phyloP scores from a whole-genome alignment of 2,329 filamentous ascomycete genomes.

The Tolypocladium ophioglossoides region DNA sequence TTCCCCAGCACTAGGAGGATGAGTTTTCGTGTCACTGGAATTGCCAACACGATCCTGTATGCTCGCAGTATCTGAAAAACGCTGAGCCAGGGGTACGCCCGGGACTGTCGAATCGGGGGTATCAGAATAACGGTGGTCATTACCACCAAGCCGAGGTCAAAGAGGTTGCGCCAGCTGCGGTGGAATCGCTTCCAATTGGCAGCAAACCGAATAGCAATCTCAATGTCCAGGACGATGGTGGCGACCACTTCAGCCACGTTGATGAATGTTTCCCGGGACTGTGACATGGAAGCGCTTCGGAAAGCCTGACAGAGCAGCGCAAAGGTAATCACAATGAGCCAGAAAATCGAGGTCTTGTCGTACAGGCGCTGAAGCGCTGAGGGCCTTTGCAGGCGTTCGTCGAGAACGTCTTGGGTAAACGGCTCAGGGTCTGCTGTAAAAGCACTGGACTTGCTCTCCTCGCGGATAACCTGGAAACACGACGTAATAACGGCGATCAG shows the following conservation, averaged over 20 bases:
- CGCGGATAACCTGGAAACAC: constrained; percentile 94
- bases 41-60: constrained; percentile 83
- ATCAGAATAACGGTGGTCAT: constrained; percentile 79
- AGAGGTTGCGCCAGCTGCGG: constrained; percentile 59
- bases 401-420: constrained; percentile 22
- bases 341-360: constrained; percentile 62
- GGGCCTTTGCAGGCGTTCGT: constrained; percentile 22
- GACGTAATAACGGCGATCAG: constrained; percentile 95
- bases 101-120: constrained; percentile 64
- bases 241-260: constrained; percentile 61
- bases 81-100: constrained; percentile 78
- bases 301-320: constrained; percentile 72
- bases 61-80: constrained; percentile 87
- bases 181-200: constrained; percentile 77
- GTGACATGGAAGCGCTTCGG: constrained; percentile 67
- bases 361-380: constrained; percentile 59
- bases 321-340: constrained; percentile 71
- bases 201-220: constrained; percentile 70
- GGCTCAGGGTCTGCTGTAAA: constrained; percentile 66
- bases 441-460: constrained; percentile 89
- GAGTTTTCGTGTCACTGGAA: constrained; percentile 77
- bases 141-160: constrained; percentile 71
- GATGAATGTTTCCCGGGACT: constrained; percentile 51
- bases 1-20: constrained; percentile 87
- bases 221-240: constrained; percentile 66